These are phyloP conservation scores for Pythium monospermum DNA, from an alignment of 352 stramenopile genomes.

Conservation along the genomic window DNA sequence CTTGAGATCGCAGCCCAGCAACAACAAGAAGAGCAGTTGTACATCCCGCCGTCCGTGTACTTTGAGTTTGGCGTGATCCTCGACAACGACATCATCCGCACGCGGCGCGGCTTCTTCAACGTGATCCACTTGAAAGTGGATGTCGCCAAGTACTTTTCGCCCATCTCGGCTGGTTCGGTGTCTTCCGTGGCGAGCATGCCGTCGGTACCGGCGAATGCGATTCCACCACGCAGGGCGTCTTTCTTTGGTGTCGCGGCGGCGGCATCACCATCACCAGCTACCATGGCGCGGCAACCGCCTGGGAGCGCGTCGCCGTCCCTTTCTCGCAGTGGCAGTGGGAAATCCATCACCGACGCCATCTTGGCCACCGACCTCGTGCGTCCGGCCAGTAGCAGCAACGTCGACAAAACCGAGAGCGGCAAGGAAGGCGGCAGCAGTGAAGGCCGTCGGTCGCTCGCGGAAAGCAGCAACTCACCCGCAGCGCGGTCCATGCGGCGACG, in stretches of 20 bases:
- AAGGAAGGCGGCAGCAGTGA: neutral
- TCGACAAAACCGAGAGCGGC: neutral
- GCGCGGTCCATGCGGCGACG: conserved; percentile 45
- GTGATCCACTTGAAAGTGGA: conserved; percentile 51
- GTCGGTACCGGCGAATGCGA: neutral
- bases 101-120: conserved; percentile 43
- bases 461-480: conserved; percentile 12
- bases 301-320: neutral
- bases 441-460: conserved; percentile 19
- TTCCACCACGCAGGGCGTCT: conserved; percentile 1
- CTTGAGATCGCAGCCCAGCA: conserved; percentile 30
- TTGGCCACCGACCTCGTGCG: conserved; percentile 9
- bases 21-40: too few relatives aligned
- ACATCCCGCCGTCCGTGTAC: conserved; percentile 49
- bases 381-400: neutral
- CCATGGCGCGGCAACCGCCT: conserved; percentile 4
- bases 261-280: neutral
- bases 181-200: conserved; percentile 6
- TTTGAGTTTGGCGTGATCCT: conserved; percentile 51
- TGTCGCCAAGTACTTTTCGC: conserved; percentile 40
- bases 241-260: conserved; percentile 7
- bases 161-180: neutral
- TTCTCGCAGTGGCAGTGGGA: neutral
- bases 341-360: conserved; percentile 7
- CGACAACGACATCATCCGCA: conserved; percentile 41